phyloP scores from a whole-genome alignment of 2,329 filamentous ascomycete species.

The Pseudogymnoascus sp. region DNA sequence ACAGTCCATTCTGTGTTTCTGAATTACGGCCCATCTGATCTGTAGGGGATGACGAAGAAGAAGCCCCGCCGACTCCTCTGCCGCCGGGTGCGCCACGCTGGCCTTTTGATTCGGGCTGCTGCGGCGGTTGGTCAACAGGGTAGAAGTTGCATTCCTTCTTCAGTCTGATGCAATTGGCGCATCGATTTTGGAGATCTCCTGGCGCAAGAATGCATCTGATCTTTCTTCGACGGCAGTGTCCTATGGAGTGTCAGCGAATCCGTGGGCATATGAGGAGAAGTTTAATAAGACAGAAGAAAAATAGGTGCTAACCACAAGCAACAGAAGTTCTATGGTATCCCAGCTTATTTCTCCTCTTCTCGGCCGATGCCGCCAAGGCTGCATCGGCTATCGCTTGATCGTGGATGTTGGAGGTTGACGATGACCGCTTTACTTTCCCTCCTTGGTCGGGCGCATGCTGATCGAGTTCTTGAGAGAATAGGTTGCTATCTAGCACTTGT shows the following conservation, averaged over 20 bases:
- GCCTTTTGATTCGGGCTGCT: slow-evolving; percentile 37
- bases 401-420: slow-evolving; percentile 45
- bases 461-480: slow-evolving; percentile 5
- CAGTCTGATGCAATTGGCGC: slow-evolving; percentile 85
- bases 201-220: slow-evolving; percentile 80
- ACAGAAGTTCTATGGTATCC: slow-evolving; percentile 94
- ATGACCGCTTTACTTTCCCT: slow-evolving; percentile 39
- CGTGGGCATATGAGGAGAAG: slow-evolving; percentile 7
- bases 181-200: slow-evolving; percentile 68
- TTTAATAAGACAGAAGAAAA: slow-evolving; percentile 14
- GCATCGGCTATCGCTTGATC: slow-evolving; percentile 33
- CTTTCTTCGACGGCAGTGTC: slow-evolving; percentile 86
- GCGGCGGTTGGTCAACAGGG: slow-evolving; percentile 72
- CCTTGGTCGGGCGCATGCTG: background rate
- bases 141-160: slow-evolving; percentile 94
- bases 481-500: slow-evolving; percentile 7
- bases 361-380: slow-evolving; percentile 37
- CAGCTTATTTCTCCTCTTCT: slow-evolving; percentile 80
- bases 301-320: slow-evolving; percentile 73
- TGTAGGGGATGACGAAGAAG: slow-evolving; percentile 42
- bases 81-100: slow-evolving; percentile 33
- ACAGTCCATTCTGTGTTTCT: slow-evolving; percentile 37
- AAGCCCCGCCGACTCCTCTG: background rate
- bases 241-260: slow-evolving; percentile 41
- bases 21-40: slow-evolving; percentile 38